Percentiles rank a stretch among this genome's conserved stretches.
Conservation (phyloP, 2,329 filamentous ascomycete genomes). For the Fusarium equiseti region DNA sequence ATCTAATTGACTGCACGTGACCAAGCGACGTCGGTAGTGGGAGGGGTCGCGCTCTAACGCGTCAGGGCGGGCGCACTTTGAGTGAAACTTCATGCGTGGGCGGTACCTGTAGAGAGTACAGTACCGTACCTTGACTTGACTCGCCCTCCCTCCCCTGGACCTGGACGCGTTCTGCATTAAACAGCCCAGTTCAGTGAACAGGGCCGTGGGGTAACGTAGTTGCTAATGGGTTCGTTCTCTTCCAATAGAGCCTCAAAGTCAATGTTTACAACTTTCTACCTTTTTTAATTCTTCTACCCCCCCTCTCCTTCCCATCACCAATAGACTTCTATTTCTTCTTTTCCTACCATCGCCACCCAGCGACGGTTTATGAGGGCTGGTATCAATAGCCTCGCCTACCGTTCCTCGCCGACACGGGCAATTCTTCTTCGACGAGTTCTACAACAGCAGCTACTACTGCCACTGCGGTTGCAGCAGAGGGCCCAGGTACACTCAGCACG, state of each 20-base stretch:
- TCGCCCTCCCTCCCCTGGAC: constrained; percentile 4
- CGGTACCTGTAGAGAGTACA: background rate
- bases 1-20: constrained; percentile 36
- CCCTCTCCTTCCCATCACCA: background rate
- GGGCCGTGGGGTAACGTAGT: constrained; percentile 9
- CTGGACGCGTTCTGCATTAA: constrained; percentile 36
- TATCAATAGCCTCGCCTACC: constrained; percentile 47
- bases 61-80: constrained; percentile 22
- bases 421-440: constrained; percentile 43
- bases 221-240: constrained; percentile 4
- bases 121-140: constrained; percentile 1
- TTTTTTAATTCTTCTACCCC: background rate
- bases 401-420: constrained; percentile 55
- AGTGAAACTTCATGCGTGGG: constrained; percentile 20
- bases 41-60: constrained; percentile 41
- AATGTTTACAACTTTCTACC: constrained; percentile 1
- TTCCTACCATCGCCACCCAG: constrained; percentile 5
- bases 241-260: constrained; percentile 5
- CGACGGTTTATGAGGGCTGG: constrained; percentile 53
- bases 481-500: constrained; percentile 44
- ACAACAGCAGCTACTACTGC: constrained; percentile 20
- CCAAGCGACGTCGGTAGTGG: constrained; percentile 26
- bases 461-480: constrained; percentile 26
- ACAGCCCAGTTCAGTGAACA: background rate
- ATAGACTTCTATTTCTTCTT: background rate